phyloP scores from a whole-genome alignment of 805 yeast species.

The Saccharomycopsis sp. region DNA sequence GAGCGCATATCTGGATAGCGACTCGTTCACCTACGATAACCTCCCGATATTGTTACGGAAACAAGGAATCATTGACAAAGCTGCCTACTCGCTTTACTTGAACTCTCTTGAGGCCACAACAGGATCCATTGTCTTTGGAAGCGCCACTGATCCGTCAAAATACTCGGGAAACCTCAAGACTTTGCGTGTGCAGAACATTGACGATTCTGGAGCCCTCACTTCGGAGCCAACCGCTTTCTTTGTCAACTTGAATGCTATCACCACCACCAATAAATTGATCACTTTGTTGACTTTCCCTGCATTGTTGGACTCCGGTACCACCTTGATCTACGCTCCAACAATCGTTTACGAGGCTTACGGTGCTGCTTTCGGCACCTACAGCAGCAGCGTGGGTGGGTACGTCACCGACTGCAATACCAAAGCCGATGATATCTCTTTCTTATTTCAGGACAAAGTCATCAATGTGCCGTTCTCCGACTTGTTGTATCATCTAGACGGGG shows the following conservation, averaged over 20 bases:
- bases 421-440: constrained; percentile 14
- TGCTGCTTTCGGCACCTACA: constrained; percentile 27
- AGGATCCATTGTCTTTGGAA: constrained; percentile 43
- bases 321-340: constrained; percentile 37
- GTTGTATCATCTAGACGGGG: constrained; percentile 19
- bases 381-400: constrained; percentile 22
- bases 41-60: constrained; percentile 28
- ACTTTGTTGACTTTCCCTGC: constrained; percentile 28
- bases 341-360: constrained; percentile 24
- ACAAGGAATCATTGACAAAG: constrained; percentile 33
- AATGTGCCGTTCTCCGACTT: constrained; percentile 38
- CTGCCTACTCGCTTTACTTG: constrained; percentile 40
- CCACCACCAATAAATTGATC: constrained; percentile 24
- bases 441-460: constrained; percentile 49
- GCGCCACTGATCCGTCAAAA: constrained; percentile 45
- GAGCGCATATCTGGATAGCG: constrained; percentile 31
- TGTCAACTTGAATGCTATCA: constrained; percentile 16
- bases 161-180: constrained; percentile 35
- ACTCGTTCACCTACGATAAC: constrained; percentile 22
- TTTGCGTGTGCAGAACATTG: constrained; percentile 22
- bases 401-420: constrained; percentile 5
- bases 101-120: constrained; percentile 24
- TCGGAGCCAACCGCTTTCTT: constrained; percentile 17
- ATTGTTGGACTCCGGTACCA: constrained; percentile 37
- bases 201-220: constrained; percentile 14